Percentiles rank a stretch among this genome's conserved stretches.
Conservation (phyloP, 2,329 filamentous ascomycete species). For the Aspergillus sp. region DNA sequence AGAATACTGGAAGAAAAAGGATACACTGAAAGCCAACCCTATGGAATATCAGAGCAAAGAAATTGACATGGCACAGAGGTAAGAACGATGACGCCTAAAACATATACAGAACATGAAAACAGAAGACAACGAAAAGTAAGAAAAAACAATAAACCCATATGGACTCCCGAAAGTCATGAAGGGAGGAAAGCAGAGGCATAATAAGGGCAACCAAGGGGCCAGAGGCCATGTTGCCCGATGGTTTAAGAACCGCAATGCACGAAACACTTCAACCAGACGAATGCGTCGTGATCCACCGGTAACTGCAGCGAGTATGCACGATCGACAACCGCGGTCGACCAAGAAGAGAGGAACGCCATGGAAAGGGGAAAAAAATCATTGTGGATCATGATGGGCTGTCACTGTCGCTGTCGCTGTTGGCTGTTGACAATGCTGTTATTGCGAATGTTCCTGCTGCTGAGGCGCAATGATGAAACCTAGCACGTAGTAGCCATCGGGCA, state of each 20-base stretch:
- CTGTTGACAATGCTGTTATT: background rate
- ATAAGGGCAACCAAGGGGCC: slow-evolving; percentile 9
- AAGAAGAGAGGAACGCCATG: background rate
- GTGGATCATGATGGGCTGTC: background rate
- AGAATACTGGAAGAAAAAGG: background rate
- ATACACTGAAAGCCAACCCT: background rate
- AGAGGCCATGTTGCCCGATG: slow-evolving; percentile 6
- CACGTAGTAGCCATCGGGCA: background rate
- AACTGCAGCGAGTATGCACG: background rate
- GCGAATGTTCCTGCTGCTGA: background rate
- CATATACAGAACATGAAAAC: slow-evolving; percentile 2
- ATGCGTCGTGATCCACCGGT: slow-evolving; percentile 13
- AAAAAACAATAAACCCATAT: slow-evolving; percentile 1
- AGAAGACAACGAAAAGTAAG: slow-evolving; percentile 3
- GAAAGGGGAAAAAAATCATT: background rate
- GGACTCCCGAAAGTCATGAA: background rate
- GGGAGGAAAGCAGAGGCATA: slow-evolving; percentile 17
- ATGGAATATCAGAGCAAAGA: slow-evolving; percentile 9
- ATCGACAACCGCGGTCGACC: background rate
- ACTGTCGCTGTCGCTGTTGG: background rate
- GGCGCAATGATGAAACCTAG: background rate
- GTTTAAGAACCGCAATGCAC: slow-evolving; percentile 13
- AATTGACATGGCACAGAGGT: slow-evolving; percentile 2
- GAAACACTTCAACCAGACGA: slow-evolving; percentile 19
- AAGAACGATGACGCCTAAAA: background rate